Evolutionary conservation across 345 rosid species (phyloP).

Genomic region (Sonneratia caseolaris): DNA sequence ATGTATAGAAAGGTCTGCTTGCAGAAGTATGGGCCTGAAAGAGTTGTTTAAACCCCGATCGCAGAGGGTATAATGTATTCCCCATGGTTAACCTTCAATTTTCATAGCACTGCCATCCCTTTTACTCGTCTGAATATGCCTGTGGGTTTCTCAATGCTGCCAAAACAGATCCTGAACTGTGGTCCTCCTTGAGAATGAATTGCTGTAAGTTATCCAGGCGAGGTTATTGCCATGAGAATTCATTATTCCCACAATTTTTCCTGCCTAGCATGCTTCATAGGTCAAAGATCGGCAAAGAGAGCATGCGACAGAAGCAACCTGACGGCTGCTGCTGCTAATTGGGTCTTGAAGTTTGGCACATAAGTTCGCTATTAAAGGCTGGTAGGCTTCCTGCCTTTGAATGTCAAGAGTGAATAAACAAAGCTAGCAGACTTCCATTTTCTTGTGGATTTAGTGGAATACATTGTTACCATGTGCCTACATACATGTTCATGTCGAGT

Average conservation of each 20-base stretch:
- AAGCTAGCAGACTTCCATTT: too few species aligned
- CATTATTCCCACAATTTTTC: background rate
- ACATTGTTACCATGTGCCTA: too few species aligned
- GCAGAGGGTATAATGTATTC: slow-evolving; percentile 53
- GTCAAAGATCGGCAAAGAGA: too few species aligned
- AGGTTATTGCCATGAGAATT: background rate
- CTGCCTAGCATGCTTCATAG: too few species aligned
- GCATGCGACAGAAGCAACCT: too few species aligned
- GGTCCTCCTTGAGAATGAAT: slow-evolving; percentile 90
- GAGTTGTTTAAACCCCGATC: slow-evolving; percentile 91
- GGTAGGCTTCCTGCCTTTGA: too few species aligned
- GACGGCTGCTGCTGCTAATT: too few species aligned
- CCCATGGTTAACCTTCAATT: background rate
- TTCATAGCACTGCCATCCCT: background rate
- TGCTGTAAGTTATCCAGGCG: slow-evolving; percentile 46
- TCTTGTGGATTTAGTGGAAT: too few species aligned
- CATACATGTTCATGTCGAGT: too few species aligned
- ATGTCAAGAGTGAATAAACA: too few species aligned
- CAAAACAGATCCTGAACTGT: slow-evolving; percentile 92
- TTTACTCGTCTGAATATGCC: slow-evolving; percentile 7
- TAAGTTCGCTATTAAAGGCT: too few species aligned
- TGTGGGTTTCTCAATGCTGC: slow-evolving; percentile 92
- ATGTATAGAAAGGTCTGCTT: slow-evolving; percentile 72
- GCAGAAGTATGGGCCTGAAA: slow-evolving; percentile 85
- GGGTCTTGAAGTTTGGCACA: too few species aligned